phyloP scores from a whole-genome alignment of 306 rosid species.

The Macrotyloma uniflorum region DNA sequence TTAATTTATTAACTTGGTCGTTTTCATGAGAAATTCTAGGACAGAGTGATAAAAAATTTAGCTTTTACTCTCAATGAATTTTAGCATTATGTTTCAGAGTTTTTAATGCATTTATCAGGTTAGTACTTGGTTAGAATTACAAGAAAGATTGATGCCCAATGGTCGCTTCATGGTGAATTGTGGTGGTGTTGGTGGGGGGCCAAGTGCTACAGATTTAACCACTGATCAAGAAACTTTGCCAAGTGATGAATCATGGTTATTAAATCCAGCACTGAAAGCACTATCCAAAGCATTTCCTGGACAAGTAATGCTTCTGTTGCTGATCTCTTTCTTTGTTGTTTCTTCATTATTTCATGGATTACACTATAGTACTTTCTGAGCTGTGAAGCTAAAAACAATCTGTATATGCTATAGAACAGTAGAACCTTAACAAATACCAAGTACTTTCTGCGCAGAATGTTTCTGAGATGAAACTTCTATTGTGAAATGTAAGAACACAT shows the following conservation, averaged over 20 bases:
- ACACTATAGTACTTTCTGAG: not conserved
- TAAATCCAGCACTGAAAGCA: slow-evolving; percentile 64
- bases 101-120: slow-evolving; percentile 49
- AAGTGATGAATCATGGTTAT: slow-evolving; percentile 54
- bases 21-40: not conserved
- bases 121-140: slow-evolving; percentile 71
- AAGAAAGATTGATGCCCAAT: slow-evolving; percentile 60
- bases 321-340: slow-evolving; percentile 19
- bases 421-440: not conserved
- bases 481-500: not conserved
- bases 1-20: not conserved
- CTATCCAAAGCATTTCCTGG: slow-evolving; percentile 77
- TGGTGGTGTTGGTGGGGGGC: slow-evolving; percentile 66
- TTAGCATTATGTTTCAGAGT: slow-evolving; percentile 6
- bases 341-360: slow-evolving; percentile 21
- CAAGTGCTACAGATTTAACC: slow-evolving; percentile 41
- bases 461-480: not conserved
- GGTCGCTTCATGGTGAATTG: slow-evolving; percentile 96
- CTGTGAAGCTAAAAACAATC: not conserved
- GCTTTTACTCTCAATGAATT: slow-evolving; percentile 5
- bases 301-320: slow-evolving; percentile 58
- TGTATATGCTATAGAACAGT: not conserved
- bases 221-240: slow-evolving; percentile 38
- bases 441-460: not conserved
- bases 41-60: not conserved